These are phyloP conservation scores for Kwoniella botswanensis DNA, from an alignment of 768 basidiomycete species.

Conservation along the genomic window DNA sequence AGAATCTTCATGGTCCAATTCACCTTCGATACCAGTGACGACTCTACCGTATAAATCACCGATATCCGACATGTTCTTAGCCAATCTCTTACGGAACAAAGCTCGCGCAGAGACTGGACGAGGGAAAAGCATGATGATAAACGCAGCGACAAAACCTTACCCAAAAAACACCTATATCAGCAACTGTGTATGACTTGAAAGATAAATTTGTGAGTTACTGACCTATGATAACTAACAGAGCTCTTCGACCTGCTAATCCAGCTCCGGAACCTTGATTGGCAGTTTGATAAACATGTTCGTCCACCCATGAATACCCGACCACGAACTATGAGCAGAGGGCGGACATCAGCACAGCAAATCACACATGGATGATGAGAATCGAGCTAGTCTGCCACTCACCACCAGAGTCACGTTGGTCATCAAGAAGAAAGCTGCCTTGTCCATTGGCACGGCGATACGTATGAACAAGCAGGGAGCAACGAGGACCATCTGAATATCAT, in stretches of 20 bases:
- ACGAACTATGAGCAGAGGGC: constrained; percentile 57
- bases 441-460: constrained; percentile 62
- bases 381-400: constrained; percentile 52
- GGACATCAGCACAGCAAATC: no score
- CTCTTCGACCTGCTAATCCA: constrained; percentile 64
- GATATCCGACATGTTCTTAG: constrained; percentile 60
- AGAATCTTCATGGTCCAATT: constrained; percentile 59
- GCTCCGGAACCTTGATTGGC: constrained; percentile 66
- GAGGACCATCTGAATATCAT: constrained; percentile 57
- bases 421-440: constrained; percentile 43
- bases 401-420: constrained; percentile 58
- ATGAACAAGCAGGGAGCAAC: constrained; percentile 63
- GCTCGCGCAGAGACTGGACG: constrained; percentile 63
- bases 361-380: no score
- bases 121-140: constrained; percentile 66
- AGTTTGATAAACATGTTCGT: constrained; percentile 62
- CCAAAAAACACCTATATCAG: neutral
- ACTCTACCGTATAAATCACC: constrained; percentile 60
- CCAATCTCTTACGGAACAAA: constrained; percentile 62
- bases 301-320: constrained; percentile 68
- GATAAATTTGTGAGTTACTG: constrained; percentile 16
- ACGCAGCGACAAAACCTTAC: constrained; percentile 63
- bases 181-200: neutral
- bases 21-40: constrained; percentile 57
- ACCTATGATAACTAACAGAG: constrained; percentile 65